Percentiles rank a stretch among this genome's conserved stretches.
Conservation (phyloP, 345 rosid species). For the Draba incana region DNA sequence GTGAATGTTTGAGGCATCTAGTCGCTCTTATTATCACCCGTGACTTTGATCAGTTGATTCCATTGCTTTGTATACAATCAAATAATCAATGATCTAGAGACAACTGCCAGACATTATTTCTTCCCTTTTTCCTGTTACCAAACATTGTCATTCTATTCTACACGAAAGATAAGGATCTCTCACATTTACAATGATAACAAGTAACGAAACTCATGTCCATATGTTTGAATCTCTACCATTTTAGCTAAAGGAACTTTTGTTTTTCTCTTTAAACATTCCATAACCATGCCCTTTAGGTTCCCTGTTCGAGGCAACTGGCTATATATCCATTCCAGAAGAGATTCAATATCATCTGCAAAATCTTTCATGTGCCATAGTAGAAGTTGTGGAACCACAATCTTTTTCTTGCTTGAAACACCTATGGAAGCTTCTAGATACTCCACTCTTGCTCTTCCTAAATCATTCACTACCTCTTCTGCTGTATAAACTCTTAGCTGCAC, state of each 20-base stretch:
- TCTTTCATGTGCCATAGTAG: conserved; percentile 90
- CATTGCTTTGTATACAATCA: no score
- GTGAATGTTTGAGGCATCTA: background rate
- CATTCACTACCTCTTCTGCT: conserved; percentile 69
- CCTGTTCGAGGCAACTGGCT: conserved; percentile 79
- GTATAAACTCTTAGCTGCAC: conserved; percentile 81
- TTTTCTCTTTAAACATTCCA: conserved; percentile 69
- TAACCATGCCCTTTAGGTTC: conserved; percentile 61
- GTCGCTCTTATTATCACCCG: background rate
- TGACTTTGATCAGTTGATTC: background rate
- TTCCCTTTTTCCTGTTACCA: background rate
- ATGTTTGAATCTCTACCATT: conserved; percentile 73
- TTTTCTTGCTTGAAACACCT: conserved; percentile 79
- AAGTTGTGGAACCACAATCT: conserved; percentile 77
- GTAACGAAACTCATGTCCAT: conserved; percentile 77
- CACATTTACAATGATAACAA: conserved; percentile 51
- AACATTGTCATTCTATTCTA: background rate
- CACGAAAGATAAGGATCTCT: background rate
- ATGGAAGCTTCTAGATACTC: conserved; percentile 85
- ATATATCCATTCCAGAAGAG: conserved; percentile 85
- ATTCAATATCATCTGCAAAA: conserved; percentile 81
- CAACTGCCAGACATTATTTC: no score
- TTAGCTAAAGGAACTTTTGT: conserved; percentile 52
- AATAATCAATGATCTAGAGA: no score
- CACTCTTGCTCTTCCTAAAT: conserved; percentile 68